A percentile compares a stretch with the other conserved stretches of the same genome.
These are phyloP conservation scores for Purpureocillium lavendulum DNA, from an alignment of 2,329 filamentous ascomycete species.

Conservation along the genomic window DNA sequence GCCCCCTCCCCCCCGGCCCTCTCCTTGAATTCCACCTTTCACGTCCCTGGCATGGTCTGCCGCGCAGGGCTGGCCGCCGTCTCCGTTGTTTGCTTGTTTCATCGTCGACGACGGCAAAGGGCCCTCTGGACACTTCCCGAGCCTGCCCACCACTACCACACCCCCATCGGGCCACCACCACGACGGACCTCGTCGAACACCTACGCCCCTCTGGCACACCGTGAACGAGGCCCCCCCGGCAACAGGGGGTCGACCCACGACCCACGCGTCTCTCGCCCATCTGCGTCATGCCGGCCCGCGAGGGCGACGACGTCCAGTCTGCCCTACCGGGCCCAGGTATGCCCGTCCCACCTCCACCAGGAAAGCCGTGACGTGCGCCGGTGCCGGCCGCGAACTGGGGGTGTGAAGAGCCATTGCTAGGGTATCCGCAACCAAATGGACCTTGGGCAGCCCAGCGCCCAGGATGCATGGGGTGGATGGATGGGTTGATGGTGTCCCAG, in stretches of 20 bases:
- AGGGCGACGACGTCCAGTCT: neutral
- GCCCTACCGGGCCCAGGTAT: conserved; percentile 1
- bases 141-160: neutral
- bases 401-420: neutral
- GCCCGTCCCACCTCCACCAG: neutral
- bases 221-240: neutral
- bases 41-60: neutral
- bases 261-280: neutral
- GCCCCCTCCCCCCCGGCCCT: too few species aligned
- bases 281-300: neutral
- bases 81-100: neutral
- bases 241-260: neutral
- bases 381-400: neutral
- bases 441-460: neutral
- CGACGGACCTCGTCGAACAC: neutral
- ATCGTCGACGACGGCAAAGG: neutral
- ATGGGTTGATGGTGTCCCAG: neutral
- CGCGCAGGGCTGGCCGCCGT: neutral
- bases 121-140: neutral
- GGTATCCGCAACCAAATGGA: conserved; percentile 8
- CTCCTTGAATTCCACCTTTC: too few species aligned
- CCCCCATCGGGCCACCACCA: too few species aligned
- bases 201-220: neutral
- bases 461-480: too few species aligned
- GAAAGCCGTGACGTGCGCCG: conserved; percentile 1